phyloP scores from a whole-genome alignment of 139 green algal species.

The Micractinium sp. region DNA sequence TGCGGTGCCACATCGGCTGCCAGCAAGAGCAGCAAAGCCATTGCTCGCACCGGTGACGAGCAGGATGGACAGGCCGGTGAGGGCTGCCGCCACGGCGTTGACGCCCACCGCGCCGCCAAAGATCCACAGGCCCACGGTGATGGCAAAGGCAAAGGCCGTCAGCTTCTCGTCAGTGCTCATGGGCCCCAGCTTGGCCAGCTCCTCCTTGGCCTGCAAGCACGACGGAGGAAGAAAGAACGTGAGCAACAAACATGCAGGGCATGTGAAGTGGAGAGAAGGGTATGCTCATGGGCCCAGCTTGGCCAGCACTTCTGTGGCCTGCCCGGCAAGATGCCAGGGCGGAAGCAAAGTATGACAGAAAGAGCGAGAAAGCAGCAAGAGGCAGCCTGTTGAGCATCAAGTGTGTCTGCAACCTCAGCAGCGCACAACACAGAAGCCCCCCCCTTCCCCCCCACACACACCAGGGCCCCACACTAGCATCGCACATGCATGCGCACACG shows the following conservation, averaged over 20 bases:
- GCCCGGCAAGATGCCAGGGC: too few relatives aligned
- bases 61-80: constrained; percentile 94
- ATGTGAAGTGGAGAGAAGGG: too few relatives aligned
- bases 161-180: constrained; percentile 97
- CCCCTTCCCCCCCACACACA: too few relatives aligned
- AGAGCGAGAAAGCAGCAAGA: too few relatives aligned
- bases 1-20: neutral
- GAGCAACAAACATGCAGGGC: too few relatives aligned
- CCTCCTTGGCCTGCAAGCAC: constrained; percentile 57
- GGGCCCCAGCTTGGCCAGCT: constrained; percentile 95
- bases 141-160: constrained; percentile 83
- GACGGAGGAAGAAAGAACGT: neutral
- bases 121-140: constrained; percentile 96
- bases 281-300: too few relatives aligned
- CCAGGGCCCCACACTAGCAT: too few relatives aligned
- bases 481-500: too few relatives aligned
- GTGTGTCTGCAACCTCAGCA: constrained; percentile 91
- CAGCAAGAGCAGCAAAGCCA: neutral
- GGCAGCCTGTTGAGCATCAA: constrained; percentile 74
- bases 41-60: constrained; percentile 87
- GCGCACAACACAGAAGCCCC: constrained; percentile 89
- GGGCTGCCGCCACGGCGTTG: constrained; percentile 94
- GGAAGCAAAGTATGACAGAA: too few relatives aligned
- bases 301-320: too few relatives aligned
- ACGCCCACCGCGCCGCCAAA: constrained; percentile 89